Evolutionary conservation across 2,329 filamentous ascomycete genomes (phyloP).

Genomic region (Mycosphaerella sp.): DNA sequence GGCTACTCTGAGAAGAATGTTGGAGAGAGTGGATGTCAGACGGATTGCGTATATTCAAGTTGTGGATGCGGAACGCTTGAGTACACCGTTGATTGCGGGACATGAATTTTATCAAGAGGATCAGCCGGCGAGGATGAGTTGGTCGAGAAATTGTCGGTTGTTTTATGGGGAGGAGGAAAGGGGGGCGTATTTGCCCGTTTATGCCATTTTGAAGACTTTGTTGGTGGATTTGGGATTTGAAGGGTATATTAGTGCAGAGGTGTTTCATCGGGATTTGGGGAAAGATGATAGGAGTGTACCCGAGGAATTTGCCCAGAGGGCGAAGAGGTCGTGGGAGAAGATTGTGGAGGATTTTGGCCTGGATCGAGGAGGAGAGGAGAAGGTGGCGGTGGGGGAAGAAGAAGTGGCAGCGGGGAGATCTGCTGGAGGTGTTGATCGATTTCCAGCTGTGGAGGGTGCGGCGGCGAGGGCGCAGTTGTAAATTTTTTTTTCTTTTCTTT

Average conservation of each 20-base stretch:
- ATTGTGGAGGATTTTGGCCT: constrained; percentile 36
- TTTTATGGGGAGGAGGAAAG: constrained; percentile 58
- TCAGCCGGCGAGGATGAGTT: constrained; percentile 64
- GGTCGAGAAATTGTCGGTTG: constrained; percentile 67
- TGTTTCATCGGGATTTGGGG: constrained; percentile 58
- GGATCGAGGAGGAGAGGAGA: not conserved
- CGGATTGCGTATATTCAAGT: constrained; percentile 73
- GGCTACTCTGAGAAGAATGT: constrained; percentile 50
- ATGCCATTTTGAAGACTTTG: constrained; percentile 55
- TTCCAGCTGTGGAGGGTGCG: constrained; percentile 9
- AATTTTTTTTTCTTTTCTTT: not conserved
- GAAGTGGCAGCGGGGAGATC: no score
- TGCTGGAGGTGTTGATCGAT: not conserved
- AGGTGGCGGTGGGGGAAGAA: no score
- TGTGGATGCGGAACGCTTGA: constrained; percentile 63
- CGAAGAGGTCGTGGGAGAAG: constrained; percentile 47
- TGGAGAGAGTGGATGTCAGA: constrained; percentile 50
- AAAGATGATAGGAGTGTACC: constrained; percentile 49
- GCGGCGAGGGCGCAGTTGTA: constrained; percentile 18
- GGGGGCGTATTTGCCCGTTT: constrained; percentile 62
- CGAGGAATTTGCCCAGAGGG: constrained; percentile 49
- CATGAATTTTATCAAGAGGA: constrained; percentile 54
- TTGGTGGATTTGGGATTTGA: constrained; percentile 58
- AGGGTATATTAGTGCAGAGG: constrained; percentile 65
- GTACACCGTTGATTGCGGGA: constrained; percentile 49